Conservation (phyloP, 2,329 filamentous ascomycete species). For the Microdochium paspali region DNA sequence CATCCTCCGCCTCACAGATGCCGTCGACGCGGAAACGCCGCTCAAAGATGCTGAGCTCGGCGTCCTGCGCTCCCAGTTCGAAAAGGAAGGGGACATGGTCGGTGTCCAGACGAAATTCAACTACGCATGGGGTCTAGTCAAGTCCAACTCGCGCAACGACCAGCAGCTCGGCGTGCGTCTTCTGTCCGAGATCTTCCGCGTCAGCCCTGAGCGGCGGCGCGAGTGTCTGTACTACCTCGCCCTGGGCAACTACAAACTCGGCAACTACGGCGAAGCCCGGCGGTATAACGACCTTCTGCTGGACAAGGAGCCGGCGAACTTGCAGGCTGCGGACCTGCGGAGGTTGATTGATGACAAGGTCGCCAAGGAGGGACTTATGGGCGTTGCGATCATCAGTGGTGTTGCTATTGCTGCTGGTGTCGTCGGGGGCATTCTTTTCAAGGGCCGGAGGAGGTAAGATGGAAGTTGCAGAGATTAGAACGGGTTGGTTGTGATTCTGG, state of each 20-base stretch:
- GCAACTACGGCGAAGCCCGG: constrained; percentile 91
- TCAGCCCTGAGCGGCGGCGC: constrained; percentile 81
- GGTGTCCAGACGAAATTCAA: constrained; percentile 99
- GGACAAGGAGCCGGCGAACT: constrained; percentile 82
- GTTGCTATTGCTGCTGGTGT: constrained; percentile 90
- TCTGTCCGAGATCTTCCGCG: constrained; percentile 93
- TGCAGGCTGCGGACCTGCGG: constrained; percentile 82
- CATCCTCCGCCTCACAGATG: constrained; percentile 52
- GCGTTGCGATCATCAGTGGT: constrained; percentile 89
- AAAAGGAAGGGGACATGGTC: constrained; percentile 95
- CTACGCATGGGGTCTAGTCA: constrained; percentile 98
- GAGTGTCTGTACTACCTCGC: constrained; percentile 98
- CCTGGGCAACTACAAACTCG: constrained; percentile 95
- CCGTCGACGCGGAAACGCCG: constrained; percentile 95
- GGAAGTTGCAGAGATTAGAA: too few species aligned
- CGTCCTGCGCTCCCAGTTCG: constrained; percentile 87
- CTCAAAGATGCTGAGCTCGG: constrained; percentile 87
- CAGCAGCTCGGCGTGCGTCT: constrained; percentile 92
- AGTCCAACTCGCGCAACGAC: constrained; percentile 73
- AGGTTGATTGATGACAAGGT: constrained; percentile 93
- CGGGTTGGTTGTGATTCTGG: too few species aligned
- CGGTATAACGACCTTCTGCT: constrained; percentile 90
- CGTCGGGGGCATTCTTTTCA: constrained; percentile 75
- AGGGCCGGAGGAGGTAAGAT: constrained; percentile 50
- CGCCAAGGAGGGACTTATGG: constrained; percentile 85